phyloP scores from a whole-genome alignment of 257 asterid genomes.

The Solanum gracilifrons region DNA sequence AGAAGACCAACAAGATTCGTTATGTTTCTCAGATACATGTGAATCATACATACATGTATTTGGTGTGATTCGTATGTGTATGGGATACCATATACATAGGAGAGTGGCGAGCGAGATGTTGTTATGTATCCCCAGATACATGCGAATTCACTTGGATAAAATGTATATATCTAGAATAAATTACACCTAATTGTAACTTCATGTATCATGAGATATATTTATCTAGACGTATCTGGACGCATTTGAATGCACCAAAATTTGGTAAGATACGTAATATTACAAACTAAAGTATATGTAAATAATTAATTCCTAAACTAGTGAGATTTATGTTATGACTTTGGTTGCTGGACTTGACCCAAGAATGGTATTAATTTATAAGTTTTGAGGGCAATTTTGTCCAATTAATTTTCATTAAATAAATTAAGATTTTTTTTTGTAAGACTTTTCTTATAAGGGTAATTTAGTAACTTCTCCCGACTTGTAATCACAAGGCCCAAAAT shows the following conservation, averaged over 20 bases:
- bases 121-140: too few species aligned
- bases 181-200: background rate
- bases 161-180: too few species aligned
- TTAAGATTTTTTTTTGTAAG: too few species aligned
- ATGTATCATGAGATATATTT: background rate
- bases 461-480: background rate
- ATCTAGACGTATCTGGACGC: background rate
- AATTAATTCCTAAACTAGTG: background rate
- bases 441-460: background rate
- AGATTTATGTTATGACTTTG: background rate
- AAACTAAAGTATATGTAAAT: background rate
- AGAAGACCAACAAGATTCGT: too few species aligned
- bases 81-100: too few species aligned
- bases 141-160: too few species aligned
- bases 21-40: too few species aligned
- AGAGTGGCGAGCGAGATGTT: too few species aligned
- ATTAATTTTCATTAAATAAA: background rate
- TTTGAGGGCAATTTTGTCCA: background rate
- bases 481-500: background rate
- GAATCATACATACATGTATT: too few species aligned
- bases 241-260: too few species aligned
- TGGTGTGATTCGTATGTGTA: too few species aligned
- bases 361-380: background rate
- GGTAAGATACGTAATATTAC: too few species aligned
- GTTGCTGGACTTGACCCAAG: background rate